Base-by-base conservation (phyloP, 768 basidiomycete genomes). In the Termitomyces sp. region DNA sequence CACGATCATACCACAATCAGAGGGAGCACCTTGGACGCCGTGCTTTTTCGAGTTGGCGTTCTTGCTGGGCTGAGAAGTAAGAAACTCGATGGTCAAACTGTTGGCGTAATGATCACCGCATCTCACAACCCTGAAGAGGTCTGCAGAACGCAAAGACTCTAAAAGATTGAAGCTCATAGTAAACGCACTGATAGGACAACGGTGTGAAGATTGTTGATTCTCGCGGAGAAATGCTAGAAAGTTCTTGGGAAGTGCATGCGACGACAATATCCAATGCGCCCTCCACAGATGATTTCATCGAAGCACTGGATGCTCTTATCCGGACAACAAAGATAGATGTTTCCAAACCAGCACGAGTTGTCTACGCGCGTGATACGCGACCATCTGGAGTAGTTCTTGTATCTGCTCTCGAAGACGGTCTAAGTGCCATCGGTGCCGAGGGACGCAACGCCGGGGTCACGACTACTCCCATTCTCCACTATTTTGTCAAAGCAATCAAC, bases 51-150 rank as follows among this genome's bases (percentile, higher is more conserved):
- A 62, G 88, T 96, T 14, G 97, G 93, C 11, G 73, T 98, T 41
- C 75, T 99, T 17, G 97, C 97, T 45, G 91, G 82, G 6, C 78
- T 99, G 50, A 77, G 97, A 56, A 98, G 94, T 74, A 97, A 89
- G 76, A 86, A 84, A 60, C 78, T 94, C n/a, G 87, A 88, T 67
- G 94, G 97, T 28, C 89, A 86, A 68, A 87, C 86, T 26, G 89
- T 99, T 64, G 97, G 97, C 15, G 91, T 98, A 21, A 98, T 99
- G 97, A 87, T 99, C 68, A 99, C 97, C 38, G 97, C 97, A 2
- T 96, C 94, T n/a, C 97, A 99, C 72, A 99, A 99, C 69, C 96
- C 97, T n/a, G 95, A 95, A 68, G 80, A 84, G 67, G 95, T 94
- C 65, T 62, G 81, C 66, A 50, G 50, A 42, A 43, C 43, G 12